Conservation (phyloP, 2,329 filamentous ascomycete species). For the Rhexocercosporidium sp. region DNA sequence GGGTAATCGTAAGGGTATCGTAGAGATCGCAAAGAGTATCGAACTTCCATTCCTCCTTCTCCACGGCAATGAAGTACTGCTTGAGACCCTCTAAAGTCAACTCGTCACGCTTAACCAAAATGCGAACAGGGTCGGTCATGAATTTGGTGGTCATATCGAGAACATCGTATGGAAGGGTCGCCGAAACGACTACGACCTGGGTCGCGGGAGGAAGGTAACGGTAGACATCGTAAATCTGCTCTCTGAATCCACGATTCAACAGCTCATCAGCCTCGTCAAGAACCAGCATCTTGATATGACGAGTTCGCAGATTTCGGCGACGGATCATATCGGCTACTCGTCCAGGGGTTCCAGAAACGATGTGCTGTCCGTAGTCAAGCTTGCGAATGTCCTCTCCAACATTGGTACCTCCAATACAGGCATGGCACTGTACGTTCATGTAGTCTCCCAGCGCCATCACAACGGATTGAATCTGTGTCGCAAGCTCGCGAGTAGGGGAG, state of each 20-base stretch:
- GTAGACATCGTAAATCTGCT: conserved; percentile 99
- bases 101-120: conserved; percentile 98
- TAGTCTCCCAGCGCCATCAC: conserved; percentile 99
- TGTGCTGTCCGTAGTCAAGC: conserved; percentile 96
- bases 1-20: conserved; percentile 97
- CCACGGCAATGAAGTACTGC: conserved; percentile 98
- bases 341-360: conserved; percentile 96
- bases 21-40: conserved; percentile 98
- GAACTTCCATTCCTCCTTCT: conserved; percentile 99
- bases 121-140: conserved; percentile 97
- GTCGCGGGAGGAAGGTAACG: conserved; percentile 95
- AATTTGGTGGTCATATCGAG: conserved; percentile 99
- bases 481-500: conserved; percentile 93
- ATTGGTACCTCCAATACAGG: conserved; percentile 97
- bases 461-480: conserved; percentile 97
- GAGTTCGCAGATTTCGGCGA: conserved; percentile 72
- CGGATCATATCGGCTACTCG: conserved; percentile 89
- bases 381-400: conserved; percentile 98
- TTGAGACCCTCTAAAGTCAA: conserved; percentile 96
- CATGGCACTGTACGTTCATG: conserved; percentile 99
- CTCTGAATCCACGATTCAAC: conserved; percentile 92
- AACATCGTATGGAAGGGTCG: conserved; percentile 96
- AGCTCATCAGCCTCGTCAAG: conserved; percentile 79
- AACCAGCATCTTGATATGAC: conserved; percentile 80
- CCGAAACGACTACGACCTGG: conserved; percentile 97